A percentile compares a stretch with the other conserved stretches of the same genome.
Conservation (phyloP, 2,329 filamentous ascomycete species). For the Polychaeton citri region DNA sequence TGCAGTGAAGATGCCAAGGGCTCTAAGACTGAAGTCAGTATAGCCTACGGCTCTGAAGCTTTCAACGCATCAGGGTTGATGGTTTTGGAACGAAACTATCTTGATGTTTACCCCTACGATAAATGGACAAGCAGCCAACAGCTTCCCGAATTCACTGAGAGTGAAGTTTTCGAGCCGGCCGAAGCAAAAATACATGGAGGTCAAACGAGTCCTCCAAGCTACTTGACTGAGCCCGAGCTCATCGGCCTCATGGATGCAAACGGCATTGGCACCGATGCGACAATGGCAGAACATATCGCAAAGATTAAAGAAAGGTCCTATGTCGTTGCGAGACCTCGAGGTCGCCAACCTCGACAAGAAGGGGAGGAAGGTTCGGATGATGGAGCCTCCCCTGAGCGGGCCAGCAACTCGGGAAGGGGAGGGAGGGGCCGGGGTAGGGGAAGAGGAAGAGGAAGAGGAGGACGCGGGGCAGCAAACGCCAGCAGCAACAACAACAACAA, state of each 20-base stretch:
- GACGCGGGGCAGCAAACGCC: constrained; percentile 35
- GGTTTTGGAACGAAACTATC: constrained; percentile 79
- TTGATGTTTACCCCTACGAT: constrained; percentile 92
- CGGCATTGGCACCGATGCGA: constrained; percentile 94
- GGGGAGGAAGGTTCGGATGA: constrained; percentile 21
- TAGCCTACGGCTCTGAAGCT: constrained; percentile 67
- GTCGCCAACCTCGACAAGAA: constrained; percentile 14
- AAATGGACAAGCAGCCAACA: constrained; percentile 84
- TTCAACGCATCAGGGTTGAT: constrained; percentile 76
- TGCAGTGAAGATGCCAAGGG: constrained; percentile 91
- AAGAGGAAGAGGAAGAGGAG: constrained; percentile 29
- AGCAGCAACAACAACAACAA: constrained; percentile 32
- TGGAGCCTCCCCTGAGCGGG: constrained; percentile 24
- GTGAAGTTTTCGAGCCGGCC: constrained; percentile 73
- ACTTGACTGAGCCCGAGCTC: constrained; percentile 87
- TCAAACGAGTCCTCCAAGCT: constrained; percentile 72
- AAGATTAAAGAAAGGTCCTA: constrained; percentile 90
- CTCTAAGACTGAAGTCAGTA: constrained; percentile 69
- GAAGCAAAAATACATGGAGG: constrained; percentile 84
- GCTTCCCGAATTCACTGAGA: constrained; percentile 64
- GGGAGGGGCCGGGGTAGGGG: constrained; percentile 27
- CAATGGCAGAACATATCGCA: constrained; percentile 96
- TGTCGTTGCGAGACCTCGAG: constrained; percentile 50
- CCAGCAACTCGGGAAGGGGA: constrained; percentile 13
- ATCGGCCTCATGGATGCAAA: constrained; percentile 98